A percentile compares a stretch with the other conserved stretches of the same genome.
Conservation (phyloP, 495 filamentous ascomycete genomes). For the Penicillium atrosanguineum region DNA sequence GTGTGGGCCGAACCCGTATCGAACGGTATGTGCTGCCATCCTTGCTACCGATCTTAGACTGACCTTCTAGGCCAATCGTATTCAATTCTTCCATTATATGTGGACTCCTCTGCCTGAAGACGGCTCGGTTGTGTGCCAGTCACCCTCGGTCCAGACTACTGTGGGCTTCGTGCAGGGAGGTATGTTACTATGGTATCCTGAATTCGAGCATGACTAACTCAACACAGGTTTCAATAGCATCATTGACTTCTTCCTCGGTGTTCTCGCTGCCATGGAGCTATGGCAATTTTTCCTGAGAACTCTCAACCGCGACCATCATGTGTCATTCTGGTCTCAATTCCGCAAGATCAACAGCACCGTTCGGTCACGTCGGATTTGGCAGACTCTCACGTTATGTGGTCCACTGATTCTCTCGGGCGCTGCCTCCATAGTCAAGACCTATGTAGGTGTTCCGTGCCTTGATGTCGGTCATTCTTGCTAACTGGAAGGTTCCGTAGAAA, state of each 20-base stretch:
- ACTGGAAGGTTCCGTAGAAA: constrained; percentile 16
- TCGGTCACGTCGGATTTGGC: constrained; percentile 35
- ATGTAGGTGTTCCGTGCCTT: constrained; percentile 18
- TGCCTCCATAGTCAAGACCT: constrained; percentile 39
- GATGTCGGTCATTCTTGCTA: neutral
- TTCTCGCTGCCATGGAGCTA: constrained; percentile 32
- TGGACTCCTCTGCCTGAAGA: constrained; percentile 36
- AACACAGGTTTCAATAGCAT: constrained; percentile 31
- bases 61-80: constrained; percentile 23
- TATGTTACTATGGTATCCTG: neutral
- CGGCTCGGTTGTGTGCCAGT: constrained; percentile 35
- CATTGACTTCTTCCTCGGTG: constrained; percentile 33
- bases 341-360: constrained; percentile 28
- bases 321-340: constrained; percentile 31
- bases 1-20: constrained; percentile 38
- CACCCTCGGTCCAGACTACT: constrained; percentile 31
- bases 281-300: constrained; percentile 38
- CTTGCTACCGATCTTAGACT: neutral
- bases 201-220: neutral
- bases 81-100: constrained; percentile 41
- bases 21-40: constrained; percentile 14
- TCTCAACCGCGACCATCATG: constrained; percentile 23
- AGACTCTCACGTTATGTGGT: constrained; percentile 33
- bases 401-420: constrained; percentile 32
- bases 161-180: constrained; percentile 40